Evolutionary conservation across 441 rosid species (phyloP).

Genomic region (Erysimum pusillum): DNA sequence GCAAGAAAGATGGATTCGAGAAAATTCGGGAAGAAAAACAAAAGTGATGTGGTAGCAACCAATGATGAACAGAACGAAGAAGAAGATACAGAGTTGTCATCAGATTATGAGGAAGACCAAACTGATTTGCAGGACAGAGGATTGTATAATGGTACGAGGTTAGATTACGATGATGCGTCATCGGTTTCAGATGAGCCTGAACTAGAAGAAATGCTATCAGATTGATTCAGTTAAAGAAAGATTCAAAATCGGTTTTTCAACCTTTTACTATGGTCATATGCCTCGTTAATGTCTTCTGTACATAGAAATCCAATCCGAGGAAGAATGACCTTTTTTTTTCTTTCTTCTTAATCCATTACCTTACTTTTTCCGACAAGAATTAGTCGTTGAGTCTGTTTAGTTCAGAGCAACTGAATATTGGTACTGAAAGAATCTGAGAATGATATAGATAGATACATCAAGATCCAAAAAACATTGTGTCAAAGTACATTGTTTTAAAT

Average conservation of each 20-base stretch:
- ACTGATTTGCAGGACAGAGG: constrained; percentile 55
- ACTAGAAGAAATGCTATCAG: constrained; percentile 85
- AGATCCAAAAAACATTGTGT: constrained; percentile 25
- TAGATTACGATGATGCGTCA: constrained; percentile 69
- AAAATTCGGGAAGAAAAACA: constrained; percentile 60
- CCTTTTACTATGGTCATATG: constrained; percentile 24
- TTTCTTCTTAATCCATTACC: background rate
- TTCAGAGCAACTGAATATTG: constrained; percentile 7
- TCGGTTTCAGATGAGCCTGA: constrained; percentile 70
- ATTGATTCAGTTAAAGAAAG: constrained; percentile 44
- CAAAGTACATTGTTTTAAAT: constrained; percentile 13
- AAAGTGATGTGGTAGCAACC: constrained; percentile 39
- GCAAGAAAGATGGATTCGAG: constrained; percentile 48
- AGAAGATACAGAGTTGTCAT: constrained; percentile 57
- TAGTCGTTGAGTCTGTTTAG: constrained; percentile 26
- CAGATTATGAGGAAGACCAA: constrained; percentile 61
- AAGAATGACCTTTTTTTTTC: background rate
- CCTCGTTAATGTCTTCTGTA: constrained; percentile 37
- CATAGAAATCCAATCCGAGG: constrained; percentile 36
- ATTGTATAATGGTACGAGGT: constrained; percentile 54
- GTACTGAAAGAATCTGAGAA: constrained; percentile 16
- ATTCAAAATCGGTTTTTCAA: constrained; percentile 1
- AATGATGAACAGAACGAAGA: constrained; percentile 58
- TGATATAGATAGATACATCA: constrained; percentile 39
- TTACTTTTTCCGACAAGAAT: constrained; percentile 33